A percentile compares a stretch with the other conserved stretches of the same genome.
Conservation (phyloP, 164 flowering plant species). For the Tetracentron sinense region DNA sequence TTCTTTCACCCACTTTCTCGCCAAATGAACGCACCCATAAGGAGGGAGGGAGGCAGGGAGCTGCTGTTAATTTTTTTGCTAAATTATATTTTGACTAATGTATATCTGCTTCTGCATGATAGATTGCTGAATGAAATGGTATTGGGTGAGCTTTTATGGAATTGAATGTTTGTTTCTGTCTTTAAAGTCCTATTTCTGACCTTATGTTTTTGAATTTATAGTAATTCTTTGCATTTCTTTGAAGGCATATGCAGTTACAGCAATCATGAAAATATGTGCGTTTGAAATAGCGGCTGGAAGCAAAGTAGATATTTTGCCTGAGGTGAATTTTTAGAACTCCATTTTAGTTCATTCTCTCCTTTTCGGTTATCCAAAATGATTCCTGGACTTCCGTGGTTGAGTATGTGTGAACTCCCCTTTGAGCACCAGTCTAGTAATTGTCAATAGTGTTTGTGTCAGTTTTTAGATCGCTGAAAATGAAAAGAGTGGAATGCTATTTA, state of each 20-base stretch:
- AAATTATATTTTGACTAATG: not conserved
- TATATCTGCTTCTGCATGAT: not conserved
- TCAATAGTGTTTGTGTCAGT: too few relatives aligned
- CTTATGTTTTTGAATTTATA: constrained; percentile 1
- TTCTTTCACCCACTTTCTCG: too few relatives aligned
- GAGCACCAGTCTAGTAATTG: too few relatives aligned
- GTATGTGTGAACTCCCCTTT: not conserved
- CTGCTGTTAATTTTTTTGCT: not conserved
- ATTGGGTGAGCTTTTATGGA: not conserved
- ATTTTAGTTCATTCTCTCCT: not conserved
- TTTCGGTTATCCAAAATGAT: not conserved
- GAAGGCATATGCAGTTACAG: constrained; percentile 95
- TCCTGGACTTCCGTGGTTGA: not conserved
- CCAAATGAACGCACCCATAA: too few relatives aligned
- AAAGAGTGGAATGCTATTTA: too few relatives aligned
- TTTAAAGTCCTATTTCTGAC: not conserved
- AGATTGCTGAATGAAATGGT: not conserved
- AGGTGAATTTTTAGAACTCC: constrained; percentile 44
- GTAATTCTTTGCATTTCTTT: constrained; percentile 17
- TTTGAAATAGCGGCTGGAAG: constrained; percentile 90
- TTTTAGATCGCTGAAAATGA: too few relatives aligned
- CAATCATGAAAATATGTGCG: constrained; percentile 86
- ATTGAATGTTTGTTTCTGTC: not conserved
- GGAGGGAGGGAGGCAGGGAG: too few relatives aligned
- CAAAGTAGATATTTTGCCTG: constrained; percentile 75